Conservation (phyloP, 2,329 filamentous ascomycete species). For the Trichoderma asperellum region DNA sequence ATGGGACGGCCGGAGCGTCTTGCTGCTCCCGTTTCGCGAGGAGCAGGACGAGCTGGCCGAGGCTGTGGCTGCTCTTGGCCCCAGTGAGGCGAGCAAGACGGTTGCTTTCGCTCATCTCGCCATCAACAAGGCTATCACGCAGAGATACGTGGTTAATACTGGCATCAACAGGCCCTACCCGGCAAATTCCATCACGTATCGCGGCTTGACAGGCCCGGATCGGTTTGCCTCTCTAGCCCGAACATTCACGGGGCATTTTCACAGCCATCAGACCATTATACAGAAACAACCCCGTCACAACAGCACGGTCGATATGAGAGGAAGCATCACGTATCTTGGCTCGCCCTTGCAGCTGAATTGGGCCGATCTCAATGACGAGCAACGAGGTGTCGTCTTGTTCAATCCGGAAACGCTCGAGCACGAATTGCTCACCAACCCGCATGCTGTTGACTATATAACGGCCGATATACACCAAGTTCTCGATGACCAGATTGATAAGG, state of each 20-base stretch:
- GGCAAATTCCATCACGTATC: conserved; percentile 25
- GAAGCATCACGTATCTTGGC: conserved; percentile 33
- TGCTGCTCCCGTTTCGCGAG: conserved; percentile 34
- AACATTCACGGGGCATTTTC: conserved; percentile 35
- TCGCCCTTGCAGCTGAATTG: conserved; percentile 33
- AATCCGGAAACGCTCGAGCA: conserved; percentile 32
- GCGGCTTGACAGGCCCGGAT: conserved; percentile 31
- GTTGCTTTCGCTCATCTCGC: conserved; percentile 35
- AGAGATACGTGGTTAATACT: conserved; percentile 26
- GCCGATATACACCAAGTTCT: conserved; percentile 29
- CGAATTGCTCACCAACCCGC: conserved; percentile 31
- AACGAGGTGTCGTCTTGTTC: conserved; percentile 32
- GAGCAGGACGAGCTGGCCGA: conserved; percentile 32
- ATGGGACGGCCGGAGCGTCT: conserved; percentile 33
- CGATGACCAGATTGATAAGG: background rate
- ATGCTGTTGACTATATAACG: conserved; percentile 31
- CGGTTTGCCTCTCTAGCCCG: conserved; percentile 32
- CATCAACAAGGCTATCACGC: conserved; percentile 35
- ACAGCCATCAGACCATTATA: conserved; percentile 33
- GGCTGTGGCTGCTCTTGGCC: conserved; percentile 28
- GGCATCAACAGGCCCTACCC: conserved; percentile 3
- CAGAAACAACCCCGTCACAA: conserved; percentile 14
- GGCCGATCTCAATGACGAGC: conserved; percentile 33
- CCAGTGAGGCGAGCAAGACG: conserved; percentile 29
- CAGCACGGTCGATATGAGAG: conserved; percentile 13